Evolutionary conservation across 176 grass and related monocot species (phyloP).

Genomic region (Cymbopogon citratus): DNA sequence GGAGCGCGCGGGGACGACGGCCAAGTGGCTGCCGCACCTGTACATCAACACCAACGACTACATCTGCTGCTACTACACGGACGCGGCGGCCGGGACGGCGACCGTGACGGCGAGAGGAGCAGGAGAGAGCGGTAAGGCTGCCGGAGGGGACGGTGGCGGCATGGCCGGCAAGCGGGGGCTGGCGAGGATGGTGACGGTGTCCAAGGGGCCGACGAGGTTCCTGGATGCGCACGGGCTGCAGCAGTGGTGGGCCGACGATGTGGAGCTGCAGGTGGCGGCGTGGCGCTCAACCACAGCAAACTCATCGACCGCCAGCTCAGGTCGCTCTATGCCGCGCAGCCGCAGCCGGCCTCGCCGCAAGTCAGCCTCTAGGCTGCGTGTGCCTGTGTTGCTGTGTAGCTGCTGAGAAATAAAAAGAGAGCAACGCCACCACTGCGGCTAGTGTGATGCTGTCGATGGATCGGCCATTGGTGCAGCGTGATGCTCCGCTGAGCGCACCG

Average conservation of each 20-base stretch:
- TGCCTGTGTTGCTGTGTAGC: neutral
- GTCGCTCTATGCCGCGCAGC: conserved; percentile 49
- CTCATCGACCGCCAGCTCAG: conserved; percentile 71
- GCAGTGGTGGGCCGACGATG: conserved; percentile 87
- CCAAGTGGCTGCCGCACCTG: conserved; percentile 73
- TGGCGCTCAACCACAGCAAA: conserved; percentile 64
- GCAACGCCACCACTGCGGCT: neutral
- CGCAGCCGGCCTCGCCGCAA: neutral
- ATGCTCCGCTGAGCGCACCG: no score
- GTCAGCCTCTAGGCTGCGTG: neutral
- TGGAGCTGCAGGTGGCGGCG: conserved; percentile 59
- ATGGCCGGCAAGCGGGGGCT: neutral
- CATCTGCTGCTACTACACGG: conserved; percentile 84
- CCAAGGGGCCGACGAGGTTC: conserved; percentile 74
- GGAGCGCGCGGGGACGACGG: conserved; percentile 1
- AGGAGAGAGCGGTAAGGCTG: neutral
- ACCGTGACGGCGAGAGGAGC: conserved; percentile 35
- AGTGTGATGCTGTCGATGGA: neutral
- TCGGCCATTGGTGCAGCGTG: no score
- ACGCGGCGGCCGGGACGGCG: conserved; percentile 39
- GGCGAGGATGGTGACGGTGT: conserved; percentile 58
- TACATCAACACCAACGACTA: conserved; percentile 93
- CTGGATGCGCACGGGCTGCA: conserved; percentile 70
- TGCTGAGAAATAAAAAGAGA: neutral
- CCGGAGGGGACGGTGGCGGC: neutral